Conservation (phyloP, 257 asterid genomes). For the Solanum paucissectum region DNA sequence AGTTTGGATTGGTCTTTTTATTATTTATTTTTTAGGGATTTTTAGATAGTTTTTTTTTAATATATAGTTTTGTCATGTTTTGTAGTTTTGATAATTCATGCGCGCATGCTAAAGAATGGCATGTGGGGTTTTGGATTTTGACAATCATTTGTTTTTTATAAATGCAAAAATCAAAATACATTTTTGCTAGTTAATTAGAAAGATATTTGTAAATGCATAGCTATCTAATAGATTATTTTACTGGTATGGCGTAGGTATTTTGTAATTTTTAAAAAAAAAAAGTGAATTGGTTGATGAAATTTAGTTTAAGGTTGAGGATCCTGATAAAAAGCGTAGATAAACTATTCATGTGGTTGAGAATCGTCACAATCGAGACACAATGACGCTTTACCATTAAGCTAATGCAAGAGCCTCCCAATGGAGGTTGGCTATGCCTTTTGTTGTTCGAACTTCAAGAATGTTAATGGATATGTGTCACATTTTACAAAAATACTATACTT, state of each 20-base stretch:
- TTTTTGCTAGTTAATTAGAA: not conserved
- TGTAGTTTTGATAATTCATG: not conserved
- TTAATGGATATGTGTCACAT: not conserved
- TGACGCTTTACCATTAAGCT: not conserved
- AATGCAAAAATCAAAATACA: not conserved
- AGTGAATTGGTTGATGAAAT: not conserved
- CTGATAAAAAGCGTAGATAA: not conserved
- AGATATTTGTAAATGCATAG: not conserved
- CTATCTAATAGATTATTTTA: not conserved
- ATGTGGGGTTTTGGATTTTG: not conserved
- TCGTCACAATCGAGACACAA: not conserved
- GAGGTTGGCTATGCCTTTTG: not conserved
- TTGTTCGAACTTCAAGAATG: not conserved
- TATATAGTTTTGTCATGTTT: not conserved
- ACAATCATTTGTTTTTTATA: not conserved
- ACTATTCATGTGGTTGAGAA: not conserved
- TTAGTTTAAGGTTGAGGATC: not conserved
- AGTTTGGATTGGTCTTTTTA: not conserved
- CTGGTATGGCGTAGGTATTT: not conserved
- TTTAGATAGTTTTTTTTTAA: not conserved
- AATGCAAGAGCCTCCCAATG: not conserved
- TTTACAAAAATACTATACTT: no score
- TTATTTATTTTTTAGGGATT: not conserved
- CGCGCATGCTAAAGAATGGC: conserved; percentile 1
- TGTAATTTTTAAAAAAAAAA: not conserved